Percentiles rank a stretch among this genome's conserved stretches.
These are phyloP conservation scores for Macrocystidia cucumis DNA, from an alignment of 1,284 basidiomycete genomes.

Conservation along the genomic window DNA sequence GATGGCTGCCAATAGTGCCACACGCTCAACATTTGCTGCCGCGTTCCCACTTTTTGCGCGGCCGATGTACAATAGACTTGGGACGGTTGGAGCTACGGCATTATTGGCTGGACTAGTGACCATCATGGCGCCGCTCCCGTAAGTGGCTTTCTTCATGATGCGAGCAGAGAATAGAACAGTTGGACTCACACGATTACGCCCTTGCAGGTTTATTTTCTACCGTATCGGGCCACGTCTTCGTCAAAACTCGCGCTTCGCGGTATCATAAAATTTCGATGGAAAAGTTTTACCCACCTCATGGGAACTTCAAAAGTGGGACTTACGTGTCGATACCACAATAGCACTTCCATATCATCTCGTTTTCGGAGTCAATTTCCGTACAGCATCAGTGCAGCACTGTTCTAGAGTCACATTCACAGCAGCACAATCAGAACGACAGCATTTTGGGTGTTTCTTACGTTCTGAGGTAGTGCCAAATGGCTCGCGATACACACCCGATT, in stretches of 20 bases:
- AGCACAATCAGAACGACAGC: no score
- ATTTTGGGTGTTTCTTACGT: no score
- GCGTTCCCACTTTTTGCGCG: slow-evolving; percentile 67
- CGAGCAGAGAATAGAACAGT: no score
- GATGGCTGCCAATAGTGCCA: slow-evolving; percentile 66
- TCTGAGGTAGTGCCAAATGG: no score
- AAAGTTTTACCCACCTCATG: neutral
- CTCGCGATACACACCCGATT: no score
- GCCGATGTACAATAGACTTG: slow-evolving; percentile 51
- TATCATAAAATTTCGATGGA: slow-evolving; percentile 2
- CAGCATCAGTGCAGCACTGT: neutral
- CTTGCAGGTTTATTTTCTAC: slow-evolving; percentile 26
- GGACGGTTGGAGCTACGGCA: slow-evolving; percentile 69
- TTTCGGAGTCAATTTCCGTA: neutral
- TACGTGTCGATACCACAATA: neutral
- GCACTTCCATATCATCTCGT: slow-evolving; percentile 1
- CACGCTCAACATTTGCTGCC: slow-evolving; percentile 62
- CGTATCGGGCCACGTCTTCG: slow-evolving; percentile 25
- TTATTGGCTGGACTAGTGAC: slow-evolving; percentile 69
- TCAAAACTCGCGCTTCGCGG: slow-evolving; percentile 25
- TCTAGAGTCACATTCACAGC: neutral
- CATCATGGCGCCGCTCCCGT: slow-evolving; percentile 68
- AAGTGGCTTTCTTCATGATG: slow-evolving; percentile 19
- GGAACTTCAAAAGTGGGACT: neutral
- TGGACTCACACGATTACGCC: neutral